Percentiles rank a stretch among this genome's conserved stretches.
Evolutionary conservation across 805 yeast genomes (phyloP).

Genomic region (Lachancea sp.): DNA sequence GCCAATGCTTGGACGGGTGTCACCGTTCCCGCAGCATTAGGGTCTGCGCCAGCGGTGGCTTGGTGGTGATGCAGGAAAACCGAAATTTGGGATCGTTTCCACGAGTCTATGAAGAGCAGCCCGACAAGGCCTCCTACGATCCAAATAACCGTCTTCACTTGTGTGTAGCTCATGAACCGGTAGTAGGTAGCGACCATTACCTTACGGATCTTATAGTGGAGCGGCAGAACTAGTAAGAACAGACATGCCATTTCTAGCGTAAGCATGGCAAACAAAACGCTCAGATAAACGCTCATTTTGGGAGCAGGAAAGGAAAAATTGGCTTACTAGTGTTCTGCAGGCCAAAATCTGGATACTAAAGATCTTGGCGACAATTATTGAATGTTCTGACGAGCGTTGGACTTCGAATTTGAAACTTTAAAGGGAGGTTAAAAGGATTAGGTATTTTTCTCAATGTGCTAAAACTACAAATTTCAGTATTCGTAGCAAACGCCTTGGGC

Average conservation of each 20-base stretch:
- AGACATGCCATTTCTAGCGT: conserved; percentile 47
- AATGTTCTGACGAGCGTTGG: no score
- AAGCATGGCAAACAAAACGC: conserved; percentile 40
- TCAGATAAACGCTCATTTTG: conserved; percentile 31
- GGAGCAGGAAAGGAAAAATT: not conserved
- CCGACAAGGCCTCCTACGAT: conserved; percentile 41
- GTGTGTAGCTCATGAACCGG: conserved; percentile 32
- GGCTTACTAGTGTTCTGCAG: no score
- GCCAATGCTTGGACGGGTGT: conserved; percentile 49
- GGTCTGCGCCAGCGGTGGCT: conserved; percentile 21
- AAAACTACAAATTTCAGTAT: no score
- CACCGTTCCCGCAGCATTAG: conserved; percentile 21
- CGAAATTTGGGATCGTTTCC: conserved; percentile 37
- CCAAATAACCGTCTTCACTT: conserved; percentile 40
- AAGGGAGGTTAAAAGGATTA: no score
- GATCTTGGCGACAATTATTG: no score
- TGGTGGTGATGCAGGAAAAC: conserved; percentile 24
- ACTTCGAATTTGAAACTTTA: no score
- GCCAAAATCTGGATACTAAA: no score
- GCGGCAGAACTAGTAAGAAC: conserved; percentile 46
- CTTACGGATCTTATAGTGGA: conserved; percentile 44
- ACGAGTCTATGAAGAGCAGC: conserved; percentile 49
- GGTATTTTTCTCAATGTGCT: no score
- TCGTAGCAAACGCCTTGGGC: no score
- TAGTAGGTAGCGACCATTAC: conserved; percentile 37